Base-by-base conservation (phyloP, 73 alveolate genomes). In the Durusdinium trenchii region DNA sequence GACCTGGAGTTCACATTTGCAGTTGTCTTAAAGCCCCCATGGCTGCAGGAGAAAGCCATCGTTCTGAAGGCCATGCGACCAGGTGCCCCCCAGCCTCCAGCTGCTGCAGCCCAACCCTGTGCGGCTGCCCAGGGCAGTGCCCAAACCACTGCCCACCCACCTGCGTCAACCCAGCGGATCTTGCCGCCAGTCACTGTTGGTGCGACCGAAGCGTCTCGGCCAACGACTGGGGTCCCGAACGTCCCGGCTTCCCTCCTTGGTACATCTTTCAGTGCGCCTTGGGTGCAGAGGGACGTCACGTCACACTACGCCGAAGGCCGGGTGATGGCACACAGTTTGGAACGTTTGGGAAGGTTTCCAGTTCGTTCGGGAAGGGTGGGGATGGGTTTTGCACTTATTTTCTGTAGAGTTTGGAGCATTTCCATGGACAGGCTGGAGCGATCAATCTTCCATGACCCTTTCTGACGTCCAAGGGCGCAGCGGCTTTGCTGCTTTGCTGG, bases 401-500 rank as follows among this genome's bases (percentile, higher is more conserved):
- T n/a, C n/a, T n/a, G n/a, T n/a, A n/a, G n/a, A n/a, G n/a, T n/a
- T n/a, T n/a, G n/a, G n/a, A n/a, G n/a, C n/a, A n/a, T n/a, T n/a
- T n/a, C n/a, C n/a, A n/a, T n/a, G 64, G 71, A 35, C 94, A 48
- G 94, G 76, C 75, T 84, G 94, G 94, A 18, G 91, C 47, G 91
- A 48, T 30, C 43, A 76, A 76, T 76, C 86, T 76, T 76, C 86
- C 67, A 43, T 46, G 90, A 43, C 87, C 45, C 35, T 82, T 14
- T 40, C 76, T 14, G 76, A 84, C 23, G 54, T 52, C 51, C 38
- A 64, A 28, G 96, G 86, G 28, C 85, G 85, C 86, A 14, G 32
- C 51, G 47, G 71, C 35, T 89, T 89, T 86, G 47, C 96, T 23
- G 96, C 96, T 26, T 71, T 89, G 86, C 86, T 89, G 71, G 86